Evolutionary conservation across 805 yeast genomes (phyloP).

Genomic region (Yamadazyma phyllophila): DNA sequence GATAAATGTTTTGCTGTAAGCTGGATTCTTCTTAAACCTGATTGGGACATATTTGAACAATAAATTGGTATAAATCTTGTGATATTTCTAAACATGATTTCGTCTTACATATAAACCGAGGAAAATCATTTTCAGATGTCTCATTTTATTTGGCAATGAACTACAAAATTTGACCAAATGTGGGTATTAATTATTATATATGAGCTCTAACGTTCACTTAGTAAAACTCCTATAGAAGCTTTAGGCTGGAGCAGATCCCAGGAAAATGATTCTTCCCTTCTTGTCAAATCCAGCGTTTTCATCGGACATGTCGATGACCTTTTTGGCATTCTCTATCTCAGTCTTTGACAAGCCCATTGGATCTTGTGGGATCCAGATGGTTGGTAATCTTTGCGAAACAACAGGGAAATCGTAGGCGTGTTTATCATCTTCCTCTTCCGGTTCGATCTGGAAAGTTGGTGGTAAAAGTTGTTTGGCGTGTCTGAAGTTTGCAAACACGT

Average conservation of each 20-base stretch:
- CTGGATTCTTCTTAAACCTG: slow-evolving; percentile 3
- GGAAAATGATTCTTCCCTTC: slow-evolving; percentile 30
- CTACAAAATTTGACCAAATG: neutral
- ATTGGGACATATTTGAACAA: neutral
- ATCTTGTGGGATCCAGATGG: slow-evolving; percentile 91
- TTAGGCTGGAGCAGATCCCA: slow-evolving; percentile 26
- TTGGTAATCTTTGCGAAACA: slow-evolving; percentile 63
- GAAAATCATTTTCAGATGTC: neutral
- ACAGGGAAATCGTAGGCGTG: slow-evolving; percentile 80
- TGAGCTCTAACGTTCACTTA: neutral
- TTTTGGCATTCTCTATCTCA: slow-evolving; percentile 55
- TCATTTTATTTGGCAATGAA: neutral
- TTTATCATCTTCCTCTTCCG: slow-evolving; percentile 42
- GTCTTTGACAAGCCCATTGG: slow-evolving; percentile 73
- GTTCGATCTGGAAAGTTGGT: slow-evolving; percentile 30
- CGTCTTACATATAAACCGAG: neutral
- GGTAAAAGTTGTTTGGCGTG: slow-evolving; percentile 35
- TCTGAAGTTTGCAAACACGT: slow-evolving; percentile 49
- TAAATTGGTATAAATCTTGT: neutral
- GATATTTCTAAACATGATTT: neutral
- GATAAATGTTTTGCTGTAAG: slow-evolving; percentile 5
- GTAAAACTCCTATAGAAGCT: no score
- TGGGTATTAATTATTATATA: slow-evolving; percentile 3
- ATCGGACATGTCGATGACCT: slow-evolving; percentile 62
- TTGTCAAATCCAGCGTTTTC: slow-evolving; percentile 55